Conservation (phyloP, 805 yeast genomes). For the Yarrowia divulgata region DNA sequence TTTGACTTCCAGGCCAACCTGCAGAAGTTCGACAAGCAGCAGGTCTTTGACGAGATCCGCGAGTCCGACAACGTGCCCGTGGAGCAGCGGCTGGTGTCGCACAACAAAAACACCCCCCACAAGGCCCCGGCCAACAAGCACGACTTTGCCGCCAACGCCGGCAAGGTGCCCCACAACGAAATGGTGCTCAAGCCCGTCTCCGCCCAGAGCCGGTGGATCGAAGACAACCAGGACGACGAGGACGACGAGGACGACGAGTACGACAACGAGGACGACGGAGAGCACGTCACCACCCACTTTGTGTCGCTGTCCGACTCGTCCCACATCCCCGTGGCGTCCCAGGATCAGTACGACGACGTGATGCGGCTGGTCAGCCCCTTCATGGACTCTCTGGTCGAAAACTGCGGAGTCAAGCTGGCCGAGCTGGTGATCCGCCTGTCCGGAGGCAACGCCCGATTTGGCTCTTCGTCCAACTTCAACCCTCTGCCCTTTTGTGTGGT, state of each 20-base stretch:
- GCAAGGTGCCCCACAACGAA: constrained; percentile 52
- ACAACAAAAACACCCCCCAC: constrained; percentile 56
- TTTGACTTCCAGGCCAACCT: constrained; percentile 87
- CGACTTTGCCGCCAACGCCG: constrained; percentile 41
- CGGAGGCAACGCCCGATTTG: constrained; percentile 73
- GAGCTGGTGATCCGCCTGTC: constrained; percentile 62
- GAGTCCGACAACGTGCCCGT: constrained; percentile 67
- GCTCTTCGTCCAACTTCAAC: constrained; percentile 68
- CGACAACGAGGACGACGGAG: constrained; percentile 18
- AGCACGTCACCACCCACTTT: constrained; percentile 8
- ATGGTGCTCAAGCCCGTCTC: constrained; percentile 63
- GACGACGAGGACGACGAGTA: constrained; percentile 6
- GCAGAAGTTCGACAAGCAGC: constrained; percentile 78
- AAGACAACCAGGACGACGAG: constrained; percentile 24
- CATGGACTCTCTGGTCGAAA: constrained; percentile 65
- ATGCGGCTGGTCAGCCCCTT: constrained; percentile 67
- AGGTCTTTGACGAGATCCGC: constrained; percentile 79
- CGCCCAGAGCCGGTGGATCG: constrained; percentile 24
- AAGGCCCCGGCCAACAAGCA: constrained; percentile 1
- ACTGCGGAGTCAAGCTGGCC: constrained; percentile 71
- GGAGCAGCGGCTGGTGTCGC: constrained; percentile 72
- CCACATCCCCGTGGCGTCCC: constrained; percentile 59
- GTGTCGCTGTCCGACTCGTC: constrained; percentile 41
- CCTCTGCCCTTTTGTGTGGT: constrained; percentile 78
- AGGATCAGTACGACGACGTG: constrained; percentile 79